Base-by-base conservation (phyloP, 192 early-diverging fungal genomes). In the Coemansia sp. region DNA sequence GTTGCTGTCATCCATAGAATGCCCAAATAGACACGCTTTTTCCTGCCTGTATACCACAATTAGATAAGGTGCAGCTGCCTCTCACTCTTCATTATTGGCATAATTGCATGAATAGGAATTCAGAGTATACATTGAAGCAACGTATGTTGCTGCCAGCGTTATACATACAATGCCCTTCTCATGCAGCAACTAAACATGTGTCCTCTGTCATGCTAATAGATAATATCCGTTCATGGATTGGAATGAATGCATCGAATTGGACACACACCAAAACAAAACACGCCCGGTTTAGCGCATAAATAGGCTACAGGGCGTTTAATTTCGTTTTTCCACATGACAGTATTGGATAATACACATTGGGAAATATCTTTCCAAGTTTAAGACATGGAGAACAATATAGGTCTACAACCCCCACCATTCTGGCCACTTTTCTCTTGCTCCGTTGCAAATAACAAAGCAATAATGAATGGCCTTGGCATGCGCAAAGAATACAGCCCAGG, bases 291-390 rank as follows among this genome's bases (percentile, higher is more conserved):
- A 40, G 14, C 5, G 22, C 0, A 58, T 58, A n/a, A 58, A 41
- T 58, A 58, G 56, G 12, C 37, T 58, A 37, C 56, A 58, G 32
- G 14, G 10, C 56, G 13, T 40, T 58, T 41, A 11, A 40, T 58
- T 58, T 14, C 39, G 22, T 40, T 32, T 58, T 8, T 58, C 14
- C 56, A 7, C 56, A 40, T 68, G 66, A 68, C 48, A 38, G 19
- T 56, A 37, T 61, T 58, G 45, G 57, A 11, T 40, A 16, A 25
- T 5, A 22, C 11, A 22, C 3, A 9, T 50, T 19, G 37, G 9
- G n/a, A 42, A 19, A 8, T 53, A 32, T 22, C 38, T 53, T 59
- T 71, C 63, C 45, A 40, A 41, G 43, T 71, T 71, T 56, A 49
- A 65, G 19, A 45, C 46, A 65, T 53, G 68, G 53, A 41, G 9